Base-by-base conservation (phyloP, 2,329 filamentous ascomycete genomes). In the Pseudocercospora cruenta region DNA sequence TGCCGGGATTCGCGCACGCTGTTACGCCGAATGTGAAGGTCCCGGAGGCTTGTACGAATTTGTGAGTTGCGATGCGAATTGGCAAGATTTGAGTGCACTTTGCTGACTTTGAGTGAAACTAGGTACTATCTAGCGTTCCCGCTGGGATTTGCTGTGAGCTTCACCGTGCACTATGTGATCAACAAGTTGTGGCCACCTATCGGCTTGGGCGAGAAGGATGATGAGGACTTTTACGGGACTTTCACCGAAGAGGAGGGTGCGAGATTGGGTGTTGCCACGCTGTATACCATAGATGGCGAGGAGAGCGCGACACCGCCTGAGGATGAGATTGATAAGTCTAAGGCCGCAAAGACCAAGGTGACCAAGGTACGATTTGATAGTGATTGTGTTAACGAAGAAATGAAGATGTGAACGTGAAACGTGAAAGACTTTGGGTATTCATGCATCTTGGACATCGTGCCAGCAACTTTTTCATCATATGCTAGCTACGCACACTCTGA, bases 81-180 rank as follows among this genome's bases (percentile, higher is more conserved):
- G 26, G 10, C 51, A 6, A 14, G 1, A 12, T 12, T 6, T 26
- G 24, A 26, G 51, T n/a, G 24, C 26, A 10, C 16, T 8, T 9
- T 55, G 21, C 51, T 55, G 22, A 31, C 16, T 6, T 26, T 28
- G 24, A 55, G 22, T 54, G 22, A 16, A 10, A n/a, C 1, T 12
- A 55, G 51, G 26, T 82, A 81, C 71, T 79, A 82, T 62, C 72
- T 82, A n/a, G 78, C 79, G 0, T 82, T 79, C 66, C 74, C 79
- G 3, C 70, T 81, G 1, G 81, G 81, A 0, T 77, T 82, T 57
- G 72, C 73, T 4, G 79, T 81, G 53, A 78, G 78, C 64, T 80
- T 81, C 64, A 65, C 76, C 1, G 68, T 78, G 1, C 77, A 78
- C 58, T 76, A 69, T 45, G 66, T 54, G 5, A 63, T 80, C 45